Evolutionary conservation across 2,329 filamentous ascomycete species (phyloP).

Genomic region (Colletotrichum cordylinicola): DNA sequence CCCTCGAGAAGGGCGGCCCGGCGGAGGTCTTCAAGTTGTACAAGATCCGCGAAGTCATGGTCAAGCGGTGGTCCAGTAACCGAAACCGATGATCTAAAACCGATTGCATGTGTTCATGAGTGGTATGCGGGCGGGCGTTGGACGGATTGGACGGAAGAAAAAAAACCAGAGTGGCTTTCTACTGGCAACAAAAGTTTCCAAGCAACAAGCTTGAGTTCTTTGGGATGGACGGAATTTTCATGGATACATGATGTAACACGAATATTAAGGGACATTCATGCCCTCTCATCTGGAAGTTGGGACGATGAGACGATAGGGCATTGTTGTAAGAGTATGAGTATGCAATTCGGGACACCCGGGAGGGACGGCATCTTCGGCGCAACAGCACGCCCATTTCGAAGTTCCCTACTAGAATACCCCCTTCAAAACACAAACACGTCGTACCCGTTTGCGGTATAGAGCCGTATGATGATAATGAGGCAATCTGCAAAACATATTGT

Average conservation of each 20-base stretch:
- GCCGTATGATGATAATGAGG: slow-evolving; percentile 4
- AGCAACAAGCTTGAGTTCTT: neutral
- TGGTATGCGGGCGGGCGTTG: neutral
- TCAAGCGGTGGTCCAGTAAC: slow-evolving; percentile 86
- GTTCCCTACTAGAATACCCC: slow-evolving; percentile 10
- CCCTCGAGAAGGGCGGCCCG: slow-evolving; percentile 57
- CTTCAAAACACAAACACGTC: neutral
- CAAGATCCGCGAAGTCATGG: slow-evolving; percentile 78
- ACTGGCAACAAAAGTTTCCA: neutral
- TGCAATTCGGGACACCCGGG: neutral
- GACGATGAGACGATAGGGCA: neutral
- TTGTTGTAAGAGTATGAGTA: slow-evolving; percentile 14
- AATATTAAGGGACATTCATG: neutral
- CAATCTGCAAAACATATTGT: neutral
- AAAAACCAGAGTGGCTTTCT: neutral
- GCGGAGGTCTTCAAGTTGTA: slow-evolving; percentile 71
- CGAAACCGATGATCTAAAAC: slow-evolving; percentile 57
- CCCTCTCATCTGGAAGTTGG: neutral
- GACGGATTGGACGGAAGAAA: neutral
- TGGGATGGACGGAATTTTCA: neutral
- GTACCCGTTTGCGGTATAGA: neutral
- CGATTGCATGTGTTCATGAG: neutral
- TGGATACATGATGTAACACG: neutral
- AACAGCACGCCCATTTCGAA: neutral
- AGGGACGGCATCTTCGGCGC: neutral